Evolutionary conservation across 148 eudicot genomes (phyloP).

Genomic region (Fagopyrum homotropicum): DNA sequence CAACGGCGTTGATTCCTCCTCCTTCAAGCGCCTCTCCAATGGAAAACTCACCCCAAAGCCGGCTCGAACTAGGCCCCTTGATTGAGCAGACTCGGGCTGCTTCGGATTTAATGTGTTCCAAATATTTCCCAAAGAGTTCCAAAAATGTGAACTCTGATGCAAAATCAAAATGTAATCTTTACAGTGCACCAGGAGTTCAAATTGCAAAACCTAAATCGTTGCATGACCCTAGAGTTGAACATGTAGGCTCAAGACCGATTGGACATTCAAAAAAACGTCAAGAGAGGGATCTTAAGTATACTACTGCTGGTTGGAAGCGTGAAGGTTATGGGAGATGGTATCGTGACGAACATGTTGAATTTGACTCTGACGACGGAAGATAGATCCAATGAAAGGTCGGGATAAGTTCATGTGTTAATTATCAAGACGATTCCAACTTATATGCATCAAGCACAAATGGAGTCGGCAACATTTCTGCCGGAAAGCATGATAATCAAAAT

Average conservation of each 20-base stretch:
- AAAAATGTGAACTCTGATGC: slow-evolving; percentile 1
- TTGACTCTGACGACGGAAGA: too few species aligned
- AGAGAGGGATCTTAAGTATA: slow-evolving; percentile 55
- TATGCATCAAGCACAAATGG: too few species aligned
- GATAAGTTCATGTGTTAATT: too few species aligned
- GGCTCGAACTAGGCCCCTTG: slow-evolving; percentile 27
- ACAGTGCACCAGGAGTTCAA: background rate
- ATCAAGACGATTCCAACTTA: too few species aligned
- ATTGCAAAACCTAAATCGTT: background rate
- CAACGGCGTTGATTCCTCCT: slow-evolving; percentile 15
- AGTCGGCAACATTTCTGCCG: too few species aligned
- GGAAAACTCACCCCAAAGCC: slow-evolving; percentile 35
- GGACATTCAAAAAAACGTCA: slow-evolving; percentile 20
- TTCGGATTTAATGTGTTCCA: slow-evolving; percentile 27
- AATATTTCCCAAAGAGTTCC: slow-evolving; percentile 7
- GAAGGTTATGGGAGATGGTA: slow-evolving; percentile 58
- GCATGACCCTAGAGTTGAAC: background rate
- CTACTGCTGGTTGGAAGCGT: slow-evolving; percentile 67
- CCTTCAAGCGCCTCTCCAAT: slow-evolving; percentile 43
- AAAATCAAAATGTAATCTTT: background rate
- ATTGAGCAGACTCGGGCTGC: slow-evolving; percentile 39
- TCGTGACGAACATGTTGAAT: slow-evolving; percentile 46
- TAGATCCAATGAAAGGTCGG: too few species aligned
- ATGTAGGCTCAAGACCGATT: slow-evolving; percentile 13
- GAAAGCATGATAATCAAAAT: too few species aligned